These are phyloP conservation scores for Geosmithia flava DNA, from an alignment of 2,329 filamentous ascomycete genomes.

Conservation along the genomic window DNA sequence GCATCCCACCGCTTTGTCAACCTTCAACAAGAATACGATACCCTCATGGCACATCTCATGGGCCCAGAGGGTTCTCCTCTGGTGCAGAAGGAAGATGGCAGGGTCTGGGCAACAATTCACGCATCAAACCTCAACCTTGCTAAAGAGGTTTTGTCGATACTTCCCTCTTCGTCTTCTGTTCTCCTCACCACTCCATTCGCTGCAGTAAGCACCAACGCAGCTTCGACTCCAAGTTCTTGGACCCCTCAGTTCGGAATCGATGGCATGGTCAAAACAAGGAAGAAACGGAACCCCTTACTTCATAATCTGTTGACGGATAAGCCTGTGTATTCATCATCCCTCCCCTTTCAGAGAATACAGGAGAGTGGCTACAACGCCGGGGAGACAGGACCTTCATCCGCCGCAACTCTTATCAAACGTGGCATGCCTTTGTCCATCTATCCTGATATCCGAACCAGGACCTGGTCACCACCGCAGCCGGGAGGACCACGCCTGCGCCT, in stretches of 20 bases:
- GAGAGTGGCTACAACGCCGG: conserved; percentile 18
- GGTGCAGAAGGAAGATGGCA: conserved; percentile 15
- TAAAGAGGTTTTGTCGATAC: conserved; percentile 55
- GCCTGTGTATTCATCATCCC: conserved; percentile 79
- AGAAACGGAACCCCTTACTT: conserved; percentile 69
- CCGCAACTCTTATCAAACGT: conserved; percentile 77
- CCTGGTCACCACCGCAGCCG: conserved; percentile 56
- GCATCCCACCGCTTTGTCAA: conserved; percentile 60
- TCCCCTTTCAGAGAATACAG: conserved; percentile 58
- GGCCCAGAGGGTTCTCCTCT: conserved; percentile 13
- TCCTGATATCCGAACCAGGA: conserved; percentile 56
- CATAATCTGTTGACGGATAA: conserved; percentile 96
- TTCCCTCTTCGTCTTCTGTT: conserved; percentile 76
- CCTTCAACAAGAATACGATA: conserved; percentile 74
- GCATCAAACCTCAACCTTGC: conserved; percentile 61
- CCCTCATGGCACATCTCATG: conserved; percentile 51
- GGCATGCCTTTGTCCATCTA: conserved; percentile 83
- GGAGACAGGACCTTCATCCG: not conserved
- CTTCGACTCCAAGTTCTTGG: not conserved
- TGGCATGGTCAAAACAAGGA: conserved; percentile 40
- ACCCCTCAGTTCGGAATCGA: conserved; percentile 33
- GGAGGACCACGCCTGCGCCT: conserved; percentile 52
- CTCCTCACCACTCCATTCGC: conserved; percentile 80
- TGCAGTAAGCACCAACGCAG: conserved; percentile 41
- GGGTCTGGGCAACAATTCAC: conserved; percentile 32